Evolutionary conservation across 345 rosid species (phyloP).

Genomic region (Gossypioides kirkii): DNA sequence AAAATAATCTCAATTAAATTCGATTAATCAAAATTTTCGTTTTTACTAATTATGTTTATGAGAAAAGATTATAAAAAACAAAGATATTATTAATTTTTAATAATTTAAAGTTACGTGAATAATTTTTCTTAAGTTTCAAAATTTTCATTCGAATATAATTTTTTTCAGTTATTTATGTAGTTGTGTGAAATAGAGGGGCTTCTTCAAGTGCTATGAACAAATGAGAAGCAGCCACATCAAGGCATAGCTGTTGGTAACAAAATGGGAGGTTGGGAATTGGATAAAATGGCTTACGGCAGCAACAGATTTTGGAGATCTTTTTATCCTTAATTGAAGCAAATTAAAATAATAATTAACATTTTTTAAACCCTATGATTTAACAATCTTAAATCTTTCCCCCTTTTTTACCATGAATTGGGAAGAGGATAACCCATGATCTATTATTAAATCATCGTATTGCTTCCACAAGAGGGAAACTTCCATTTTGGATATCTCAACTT

Average conservation of each 20-base stretch:
- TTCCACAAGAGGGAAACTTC: background rate
- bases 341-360: background rate
- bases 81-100: too few species aligned
- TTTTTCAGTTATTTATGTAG: background rate
- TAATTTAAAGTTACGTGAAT: too few species aligned
- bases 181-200: background rate
- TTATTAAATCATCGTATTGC: background rate
- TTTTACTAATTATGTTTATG: too few species aligned
- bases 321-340: too few species aligned
- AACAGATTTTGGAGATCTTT: background rate
- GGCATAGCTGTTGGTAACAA: background rate
- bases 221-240: conserved; percentile 1
- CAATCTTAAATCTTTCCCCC: background rate
- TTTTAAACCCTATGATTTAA: background rate
- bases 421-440: background rate
- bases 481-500: background rate
- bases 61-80: too few species aligned
- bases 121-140: too few species aligned
- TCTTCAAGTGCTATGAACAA: background rate
- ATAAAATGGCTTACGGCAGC: conserved; percentile 8
- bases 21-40: too few species aligned
- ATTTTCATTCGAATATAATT: too few species aligned
- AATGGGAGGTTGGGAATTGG: background rate
- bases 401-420: background rate
- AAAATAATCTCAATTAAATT: too few species aligned